Evolutionary conservation across 2,329 filamentous ascomycete genomes (phyloP).

Genomic region (Ceratocystis cubensis): DNA sequence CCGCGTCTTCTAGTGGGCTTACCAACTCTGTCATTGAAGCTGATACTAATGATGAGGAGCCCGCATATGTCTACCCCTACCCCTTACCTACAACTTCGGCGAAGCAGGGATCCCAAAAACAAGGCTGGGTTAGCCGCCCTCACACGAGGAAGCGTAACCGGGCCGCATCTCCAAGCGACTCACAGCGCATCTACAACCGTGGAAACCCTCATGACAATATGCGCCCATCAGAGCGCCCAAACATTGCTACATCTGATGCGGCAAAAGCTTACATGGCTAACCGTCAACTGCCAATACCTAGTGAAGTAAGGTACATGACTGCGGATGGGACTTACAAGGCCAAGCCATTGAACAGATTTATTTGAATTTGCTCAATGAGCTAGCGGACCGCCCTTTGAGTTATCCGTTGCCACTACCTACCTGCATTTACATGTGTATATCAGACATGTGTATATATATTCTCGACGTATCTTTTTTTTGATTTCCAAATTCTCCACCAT

Average conservation of each 20-base stretch:
- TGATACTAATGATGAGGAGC: slow-evolving; percentile 8
- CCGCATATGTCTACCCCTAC: neutral
- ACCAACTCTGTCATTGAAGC: slow-evolving; percentile 9
- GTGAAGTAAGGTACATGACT: neutral
- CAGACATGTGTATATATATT: slow-evolving; percentile 4
- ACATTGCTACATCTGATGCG: neutral
- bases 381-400: too few relatives aligned
- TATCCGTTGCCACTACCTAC: neutral
- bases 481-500: neutral
- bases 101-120: neutral
- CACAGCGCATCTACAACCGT: slow-evolving; percentile 2
- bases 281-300: neutral
- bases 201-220: neutral
- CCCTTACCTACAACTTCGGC: neutral
- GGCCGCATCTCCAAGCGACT: slow-evolving; percentile 11
- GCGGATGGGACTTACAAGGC: slow-evolving; percentile 13
- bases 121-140: slow-evolving; percentile 3
- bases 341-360: slow-evolving; percentile 7
- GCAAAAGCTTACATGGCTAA: neutral
- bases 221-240: neutral
- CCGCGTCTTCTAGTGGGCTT: slow-evolving; percentile 3
- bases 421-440: neutral
- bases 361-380: neutral
- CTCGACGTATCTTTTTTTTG: neutral
- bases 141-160: slow-evolving; percentile 8